Percentiles rank a stretch among this genome's conserved stretches.
Conservation (phyloP, 192 early-diverging fungal species). For the Coemansia pectinata region DNA sequence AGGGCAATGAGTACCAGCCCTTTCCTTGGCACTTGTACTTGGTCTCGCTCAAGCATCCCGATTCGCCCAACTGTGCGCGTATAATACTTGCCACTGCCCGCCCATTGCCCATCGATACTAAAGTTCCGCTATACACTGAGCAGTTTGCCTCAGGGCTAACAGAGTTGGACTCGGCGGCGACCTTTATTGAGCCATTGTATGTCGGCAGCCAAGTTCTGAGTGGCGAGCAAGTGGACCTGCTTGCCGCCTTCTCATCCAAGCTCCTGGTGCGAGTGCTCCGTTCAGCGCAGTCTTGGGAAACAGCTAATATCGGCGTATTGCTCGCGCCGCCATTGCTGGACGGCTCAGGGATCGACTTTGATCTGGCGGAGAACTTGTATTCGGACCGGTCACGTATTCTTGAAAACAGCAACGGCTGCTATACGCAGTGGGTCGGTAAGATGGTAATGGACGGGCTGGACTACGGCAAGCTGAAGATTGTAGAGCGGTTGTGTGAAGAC, state of each 20-base stretch:
- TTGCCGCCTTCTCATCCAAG: slow-evolving; percentile 60
- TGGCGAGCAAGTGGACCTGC: slow-evolving; percentile 34
- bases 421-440: slow-evolving; percentile 1
- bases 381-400: slow-evolving; percentile 16
- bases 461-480: slow-evolving; percentile 33
- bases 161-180: slow-evolving; percentile 6
- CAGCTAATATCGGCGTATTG: slow-evolving; percentile 57
- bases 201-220: slow-evolving; percentile 32
- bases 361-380: slow-evolving; percentile 22
- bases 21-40: slow-evolving; percentile 33
- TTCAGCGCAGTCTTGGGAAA: slow-evolving; percentile 53
- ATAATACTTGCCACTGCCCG: slow-evolving; percentile 23
- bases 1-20: slow-evolving; percentile 4
- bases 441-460: slow-evolving; percentile 47
- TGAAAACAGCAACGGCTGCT: not conserved
- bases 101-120: slow-evolving; percentile 21
- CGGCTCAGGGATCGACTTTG: slow-evolving; percentile 26
- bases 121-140: slow-evolving; percentile 31
- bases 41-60: slow-evolving; percentile 25
- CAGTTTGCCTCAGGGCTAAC: slow-evolving; percentile 21
- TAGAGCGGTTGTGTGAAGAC: slow-evolving; percentile 24
- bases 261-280: slow-evolving; percentile 54
- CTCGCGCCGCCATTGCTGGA: slow-evolving; percentile 56
- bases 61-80: not conserved
- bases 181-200: slow-evolving; percentile 12